Evolutionary conservation across 331 rosid genomes (phyloP), one percentile per base, ranked within the genome.

Genomic region (Erythrophleum ivorense): DNA sequence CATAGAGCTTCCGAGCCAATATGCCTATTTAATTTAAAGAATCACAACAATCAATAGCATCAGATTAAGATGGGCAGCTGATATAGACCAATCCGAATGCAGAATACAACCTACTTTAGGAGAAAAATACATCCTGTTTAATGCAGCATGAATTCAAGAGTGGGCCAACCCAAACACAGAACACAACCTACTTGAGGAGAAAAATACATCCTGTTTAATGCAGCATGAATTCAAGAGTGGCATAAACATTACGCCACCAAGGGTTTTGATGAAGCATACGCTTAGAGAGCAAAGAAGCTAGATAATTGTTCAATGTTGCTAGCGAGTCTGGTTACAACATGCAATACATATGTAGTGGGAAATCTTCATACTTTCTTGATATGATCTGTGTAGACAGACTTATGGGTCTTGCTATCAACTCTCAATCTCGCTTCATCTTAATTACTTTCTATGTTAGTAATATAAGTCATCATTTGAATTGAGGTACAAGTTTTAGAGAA

Each of bases 1-100:
- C 98, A 76, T 80, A 97, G 57, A 91, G 87, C 81, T 92, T 88
- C 50, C 99, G 97, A 60, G 97, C 92, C 87, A 87, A 86, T 67
- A 88, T 86, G 78, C 98, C 99, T 96, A 73, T 83, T 80, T 0
- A 81, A 86, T 85, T 65, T 33, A 83, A 75, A 78, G 58, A 46
- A 77, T 33, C 82, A 78, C 38, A 50, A 45, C 75, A 48, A 71
- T 81, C 41, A 24, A 24, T 24, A 24, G 29, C 57, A 70, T 78
- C 76, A 77, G 19, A 11, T 34, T 80, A 78, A 84, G 67, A 77
- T 24, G 73, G 74, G 78, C 43, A 74, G 75, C 60, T 76, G 34
- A 75, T 36, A 46, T 21, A 80, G 65, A 74, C 55, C 41, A 74
- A 77, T 21, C 50, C 68, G 60, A 41, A 70, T 2, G 49, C 66